phyloP scores from a whole-genome alignment of 2,329 filamentous ascomycete species.

The Xylaria sp. region DNA sequence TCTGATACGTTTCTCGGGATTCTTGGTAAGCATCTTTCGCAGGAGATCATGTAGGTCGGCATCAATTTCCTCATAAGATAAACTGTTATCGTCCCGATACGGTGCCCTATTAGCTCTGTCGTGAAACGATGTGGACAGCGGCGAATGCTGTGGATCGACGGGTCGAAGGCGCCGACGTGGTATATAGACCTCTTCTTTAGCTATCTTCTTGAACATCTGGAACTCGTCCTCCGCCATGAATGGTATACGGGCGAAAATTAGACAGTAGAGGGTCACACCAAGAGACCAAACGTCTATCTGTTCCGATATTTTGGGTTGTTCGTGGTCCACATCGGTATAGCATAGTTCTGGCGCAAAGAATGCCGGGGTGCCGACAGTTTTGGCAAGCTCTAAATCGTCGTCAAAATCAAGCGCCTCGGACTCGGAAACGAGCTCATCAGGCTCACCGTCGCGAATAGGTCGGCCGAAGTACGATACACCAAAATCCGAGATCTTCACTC shows the following conservation, averaged over 20 bases:
- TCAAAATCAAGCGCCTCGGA: constrained; percentile 87
- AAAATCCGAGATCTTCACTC: constrained; percentile 98
- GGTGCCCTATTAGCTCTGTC: constrained; percentile 65
- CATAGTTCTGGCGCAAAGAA: constrained; percentile 98
- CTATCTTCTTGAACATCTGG: constrained; percentile 89
- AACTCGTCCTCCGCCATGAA: constrained; percentile 93
- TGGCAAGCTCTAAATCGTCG: constrained; percentile 93
- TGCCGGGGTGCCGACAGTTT: constrained; percentile 95
- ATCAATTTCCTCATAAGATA: constrained; percentile 86
- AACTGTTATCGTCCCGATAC: constrained; percentile 77
- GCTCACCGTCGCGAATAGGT: constrained; percentile 81
- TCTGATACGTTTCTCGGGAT: constrained; percentile 86
- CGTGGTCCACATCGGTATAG: constrained; percentile 76
- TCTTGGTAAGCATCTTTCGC: constrained; percentile 80
- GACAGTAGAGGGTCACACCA: constrained; percentile 93
- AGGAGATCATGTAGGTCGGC: constrained; percentile 81
- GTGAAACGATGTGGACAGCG: constrained; percentile 59
- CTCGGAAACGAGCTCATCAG: constrained; percentile 75
- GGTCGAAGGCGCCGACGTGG: constrained; percentile 82
- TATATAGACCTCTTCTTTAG: constrained; percentile 90
- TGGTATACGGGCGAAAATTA: constrained; percentile 91
- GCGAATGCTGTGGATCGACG: constrained; percentile 65
- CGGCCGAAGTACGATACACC: constrained; percentile 96
- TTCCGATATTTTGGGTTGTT: constrained; percentile 80
- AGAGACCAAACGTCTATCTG: constrained; percentile 98